Evolutionary conservation across 164 flowering plant species (phyloP).

Genomic region (Echeveria elegans): DNA sequence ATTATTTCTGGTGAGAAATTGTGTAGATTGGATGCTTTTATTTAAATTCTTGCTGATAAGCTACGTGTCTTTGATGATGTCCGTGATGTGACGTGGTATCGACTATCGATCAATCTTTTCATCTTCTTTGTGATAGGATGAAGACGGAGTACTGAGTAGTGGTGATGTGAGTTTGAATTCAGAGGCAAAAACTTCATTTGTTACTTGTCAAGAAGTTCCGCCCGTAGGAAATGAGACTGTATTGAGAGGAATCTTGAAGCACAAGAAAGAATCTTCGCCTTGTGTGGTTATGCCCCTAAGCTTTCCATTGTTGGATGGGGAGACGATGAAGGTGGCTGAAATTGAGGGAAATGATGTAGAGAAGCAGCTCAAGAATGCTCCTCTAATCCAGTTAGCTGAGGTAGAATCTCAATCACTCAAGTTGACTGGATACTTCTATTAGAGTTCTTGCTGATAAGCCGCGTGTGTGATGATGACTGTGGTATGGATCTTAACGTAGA

Average conservation of each 20-base stretch:
- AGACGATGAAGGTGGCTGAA: neutral
- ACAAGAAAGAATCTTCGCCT: neutral
- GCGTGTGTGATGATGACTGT: neutral
- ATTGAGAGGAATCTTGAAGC: neutral
- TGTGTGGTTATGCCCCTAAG: neutral
- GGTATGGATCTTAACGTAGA: neutral
- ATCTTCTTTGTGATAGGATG: neutral
- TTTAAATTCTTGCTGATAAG: neutral
- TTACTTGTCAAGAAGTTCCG: neutral
- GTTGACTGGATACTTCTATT: too few species aligned
- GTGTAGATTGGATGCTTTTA: neutral
- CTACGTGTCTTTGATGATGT: neutral
- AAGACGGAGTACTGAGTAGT: neutral
- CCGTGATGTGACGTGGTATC: neutral
- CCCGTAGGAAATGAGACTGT: neutral
- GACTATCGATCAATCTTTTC: neutral
- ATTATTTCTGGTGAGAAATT: neutral
- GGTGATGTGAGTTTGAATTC: neutral
- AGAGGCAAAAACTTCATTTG: neutral
- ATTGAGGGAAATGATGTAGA: neutral
- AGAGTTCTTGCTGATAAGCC: neutral
- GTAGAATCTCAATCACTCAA: conserved; percentile 15
- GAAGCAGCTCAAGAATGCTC: neutral
- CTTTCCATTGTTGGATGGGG: neutral
- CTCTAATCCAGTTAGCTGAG: neutral